Base-by-base conservation (phyloP, 345 rosid genomes). In the Chamaenerion angustifolium region DNA sequence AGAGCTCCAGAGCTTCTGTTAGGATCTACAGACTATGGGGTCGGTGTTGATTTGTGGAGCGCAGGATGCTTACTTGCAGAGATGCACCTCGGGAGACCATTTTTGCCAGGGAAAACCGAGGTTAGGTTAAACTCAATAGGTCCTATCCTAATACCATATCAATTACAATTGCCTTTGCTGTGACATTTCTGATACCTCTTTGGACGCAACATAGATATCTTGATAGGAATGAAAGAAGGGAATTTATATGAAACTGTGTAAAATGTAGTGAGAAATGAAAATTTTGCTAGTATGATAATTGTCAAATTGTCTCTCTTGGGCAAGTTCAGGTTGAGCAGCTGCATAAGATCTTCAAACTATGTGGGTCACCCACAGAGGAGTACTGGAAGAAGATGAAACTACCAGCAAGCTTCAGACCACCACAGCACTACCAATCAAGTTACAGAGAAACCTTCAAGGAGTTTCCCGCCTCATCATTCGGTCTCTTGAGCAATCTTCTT, bases 31-130 rank as follows among this genome's bases (percentile, higher is more conserved):
- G 95, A 78, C 51, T 85, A 89, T 59, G 97, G 95, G 56, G 83
- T 74, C 16, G 89, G 89, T 1, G 69, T 89, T 31, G 97, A 89
- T 68, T 71, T 89, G 3, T 89, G 90, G 95, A 89, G 93, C 45
- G 93, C 83, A 0, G 97, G 97, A 4, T 89, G 97, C 59, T 61
- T 88, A 10, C 65, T 85, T 25, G 83, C 80, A 17, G 97, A 88
- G 65, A 87, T 85, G 78, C 78, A 85, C 47, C 46, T 70, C 8
- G 85, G 93, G 55, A 75, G 82, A 60, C 89, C 97, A 13, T 65
- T 89, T 21, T 75, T 85, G 95, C 93, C 90, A 0, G 97, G 97
- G 11, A 80, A 94, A 48, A 85, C 93, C 6, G 90, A 89, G 78
- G 92, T 88, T 31, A 5, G 37, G 7, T 7, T 31, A 31, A 31